These are phyloP conservation scores for Aspergillus diversus DNA, from an alignment of 495 filamentous ascomycete genomes.

Conservation along the genomic window DNA sequence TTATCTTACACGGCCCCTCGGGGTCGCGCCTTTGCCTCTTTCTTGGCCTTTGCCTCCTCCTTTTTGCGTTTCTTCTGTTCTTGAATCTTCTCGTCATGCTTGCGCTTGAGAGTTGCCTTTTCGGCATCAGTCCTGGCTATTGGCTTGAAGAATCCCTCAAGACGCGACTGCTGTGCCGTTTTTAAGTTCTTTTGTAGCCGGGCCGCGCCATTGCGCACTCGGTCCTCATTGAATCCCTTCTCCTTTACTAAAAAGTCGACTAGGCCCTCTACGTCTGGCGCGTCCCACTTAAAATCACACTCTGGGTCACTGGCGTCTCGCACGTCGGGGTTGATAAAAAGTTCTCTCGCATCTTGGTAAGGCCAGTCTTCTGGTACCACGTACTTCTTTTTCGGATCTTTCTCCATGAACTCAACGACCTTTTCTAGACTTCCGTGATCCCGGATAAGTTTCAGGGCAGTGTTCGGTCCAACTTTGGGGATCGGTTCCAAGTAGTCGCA, in stretches of 20 bases:
- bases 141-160: slow-evolving; percentile 98
- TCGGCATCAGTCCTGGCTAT: slow-evolving; percentile 86
- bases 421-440: slow-evolving; percentile 86
- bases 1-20: slow-evolving; percentile 61
- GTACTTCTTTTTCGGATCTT: slow-evolving; percentile 77
- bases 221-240: slow-evolving; percentile 96
- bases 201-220: slow-evolving; percentile 75
- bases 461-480: slow-evolving; percentile 87
- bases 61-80: slow-evolving; percentile 94
- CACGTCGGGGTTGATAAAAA: slow-evolving; percentile 90
- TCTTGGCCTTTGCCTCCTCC: slow-evolving; percentile 82
- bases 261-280: slow-evolving; percentile 85
- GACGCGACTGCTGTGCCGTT: slow-evolving; percentile 80
- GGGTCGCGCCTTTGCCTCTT: slow-evolving; percentile 84
- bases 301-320: slow-evolving; percentile 80
- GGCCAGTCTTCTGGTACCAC: slow-evolving; percentile 91
- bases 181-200: slow-evolving; percentile 87
- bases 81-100: slow-evolving; percentile 85
- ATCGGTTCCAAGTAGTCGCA: slow-evolving; percentile 98
- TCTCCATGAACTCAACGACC: slow-evolving; percentile 76
- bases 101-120: slow-evolving; percentile 82
- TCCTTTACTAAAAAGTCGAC: slow-evolving; percentile 86
- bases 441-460: slow-evolving; percentile 89
- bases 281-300: slow-evolving; percentile 98
- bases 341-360: slow-evolving; percentile 83